Base-by-base conservation (phyloP, 345 rosid species). In the Gossypium arboreum region DNA sequence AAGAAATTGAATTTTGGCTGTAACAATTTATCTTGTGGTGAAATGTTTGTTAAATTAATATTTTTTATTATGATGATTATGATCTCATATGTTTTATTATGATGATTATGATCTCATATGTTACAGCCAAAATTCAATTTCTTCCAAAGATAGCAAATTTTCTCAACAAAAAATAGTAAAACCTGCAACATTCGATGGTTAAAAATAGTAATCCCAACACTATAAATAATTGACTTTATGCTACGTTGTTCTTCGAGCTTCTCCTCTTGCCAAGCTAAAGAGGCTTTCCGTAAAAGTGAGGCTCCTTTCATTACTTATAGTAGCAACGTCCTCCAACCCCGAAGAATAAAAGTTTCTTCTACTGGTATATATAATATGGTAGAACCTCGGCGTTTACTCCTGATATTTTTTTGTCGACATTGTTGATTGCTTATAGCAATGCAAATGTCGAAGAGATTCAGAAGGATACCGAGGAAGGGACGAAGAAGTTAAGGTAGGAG, bases 381-480 rank as follows among this genome's bases (percentile, higher is more conserved):
- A 16, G 56, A 22, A 1, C 16, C 13, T 16, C 12, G 18, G 0
- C 56, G 13, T 48, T 7, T 68, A 47, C 72, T 24, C 9, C 8
- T 48, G 3, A 47, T 25, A 13, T 22, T 78, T 44, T 83, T 41
- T 41, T 85, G 24, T 58, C 63, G 34, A n/a, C 55, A 20, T 50
- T 73, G 50, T 50, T 83, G 34, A 43, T 73, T 59, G 50, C 82
- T 29, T 73, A 61, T 3, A 76, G 76, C 1, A 2, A 29, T 9
- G 83, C 68, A 0, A 16, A 65, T 7, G 66, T 15, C 29, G 12
- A 20, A 18, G 43, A 1, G 47, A 41, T 34, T 34, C 41, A 61
- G 20, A 6, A 60, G 1, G 52, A 41, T 34, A 63, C 13, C 1
- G 48, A 39, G 4, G 48, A 34, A 8, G 74, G 8, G 60, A 7